phyloP scores from a whole-genome alignment of 805 yeast species.

The Candida insectorum region DNA sequence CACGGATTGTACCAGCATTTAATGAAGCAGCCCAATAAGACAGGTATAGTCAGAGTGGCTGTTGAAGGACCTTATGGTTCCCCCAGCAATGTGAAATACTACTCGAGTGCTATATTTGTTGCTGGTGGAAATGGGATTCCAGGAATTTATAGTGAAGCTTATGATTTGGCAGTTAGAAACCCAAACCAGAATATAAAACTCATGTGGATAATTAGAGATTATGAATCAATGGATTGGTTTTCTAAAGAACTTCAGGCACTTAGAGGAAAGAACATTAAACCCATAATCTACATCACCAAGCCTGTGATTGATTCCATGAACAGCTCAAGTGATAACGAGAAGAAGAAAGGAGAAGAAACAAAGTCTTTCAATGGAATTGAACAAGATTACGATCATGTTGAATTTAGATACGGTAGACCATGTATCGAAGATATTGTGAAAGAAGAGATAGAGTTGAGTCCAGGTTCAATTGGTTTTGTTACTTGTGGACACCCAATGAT shows the following conservation, averaged over 20 bases:
- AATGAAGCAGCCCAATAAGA: conserved; percentile 23
- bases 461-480: conserved; percentile 49
- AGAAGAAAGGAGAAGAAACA: conserved; percentile 9
- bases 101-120: conserved; percentile 52
- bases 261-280: conserved; percentile 20
- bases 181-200: conserved; percentile 35
- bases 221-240: conserved; percentile 48
- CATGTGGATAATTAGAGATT: conserved; percentile 62
- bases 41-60: conserved; percentile 25
- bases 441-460: conserved; percentile 31
- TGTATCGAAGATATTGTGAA: conserved; percentile 35
- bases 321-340: conserved; percentile 7
- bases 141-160: conserved; percentile 44
- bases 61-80: conserved; percentile 74
- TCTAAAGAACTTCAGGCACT: conserved; percentile 34
- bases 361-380: conserved; percentile 3
- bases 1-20: conserved; percentile 26
- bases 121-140: conserved; percentile 81
- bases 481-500: conserved; percentile 62
- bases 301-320: conserved; percentile 10
- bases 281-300: conserved; percentile 24
- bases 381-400: conserved; percentile 27
- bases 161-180: conserved; percentile 19
- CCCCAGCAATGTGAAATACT: conserved; percentile 44
- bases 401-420: conserved; percentile 49